Base-by-base conservation (phyloP, 1,139 yeast genomes). In the Suhomyces panamericanus region DNA sequence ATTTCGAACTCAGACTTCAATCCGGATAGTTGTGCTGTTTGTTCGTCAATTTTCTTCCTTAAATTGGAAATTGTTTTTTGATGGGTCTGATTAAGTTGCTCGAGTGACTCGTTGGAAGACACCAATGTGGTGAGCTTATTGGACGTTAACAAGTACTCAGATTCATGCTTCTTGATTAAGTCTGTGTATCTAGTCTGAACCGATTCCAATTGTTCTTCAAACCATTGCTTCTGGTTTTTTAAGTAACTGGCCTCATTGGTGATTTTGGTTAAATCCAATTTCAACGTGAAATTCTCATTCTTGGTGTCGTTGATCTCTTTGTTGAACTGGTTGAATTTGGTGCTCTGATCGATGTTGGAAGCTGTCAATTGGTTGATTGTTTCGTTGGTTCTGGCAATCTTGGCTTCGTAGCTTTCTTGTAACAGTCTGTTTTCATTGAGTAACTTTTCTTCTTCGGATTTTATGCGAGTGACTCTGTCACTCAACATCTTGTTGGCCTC, bases 321-420 rank as follows among this genome's bases (percentile, higher is more conserved):
- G 8, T 69, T 64, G 34, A 74, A 48, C 47, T 69, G 67, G 49
- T 69, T 70, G 15, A 73, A 52, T 49, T 62, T 64, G 26, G 75
- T 69, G 35, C 66, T 69, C 42, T 69, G 70, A 8, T 78, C 79
- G 24, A 81, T 76, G 49, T 77, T 79, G 6, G 76, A 67, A 14
- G 68, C 65, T 26, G 81, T 74, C 29, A 83, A 60, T 17, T 66
- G 63, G 36, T 75, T 77, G n/a, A 82, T 63, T 40, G 83, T 82
- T n/a, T 67, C 69, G 43, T 76, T 77, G 36, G 80, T 63, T n/a
- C 68, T 70, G 32, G 70, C 67, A 32, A 77, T 61, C 50, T 82
- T 86, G 24, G 64, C 56, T 31, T 68, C 64, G 15, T 45, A 42
- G 66, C 73, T 52, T 72, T 73, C 45, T 37, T 64, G 63, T 17